These are phyloP conservation scores for Herpotrichia juniperi DNA, from an alignment of 2,329 filamentous ascomycete genomes.

Conservation along the genomic window DNA sequence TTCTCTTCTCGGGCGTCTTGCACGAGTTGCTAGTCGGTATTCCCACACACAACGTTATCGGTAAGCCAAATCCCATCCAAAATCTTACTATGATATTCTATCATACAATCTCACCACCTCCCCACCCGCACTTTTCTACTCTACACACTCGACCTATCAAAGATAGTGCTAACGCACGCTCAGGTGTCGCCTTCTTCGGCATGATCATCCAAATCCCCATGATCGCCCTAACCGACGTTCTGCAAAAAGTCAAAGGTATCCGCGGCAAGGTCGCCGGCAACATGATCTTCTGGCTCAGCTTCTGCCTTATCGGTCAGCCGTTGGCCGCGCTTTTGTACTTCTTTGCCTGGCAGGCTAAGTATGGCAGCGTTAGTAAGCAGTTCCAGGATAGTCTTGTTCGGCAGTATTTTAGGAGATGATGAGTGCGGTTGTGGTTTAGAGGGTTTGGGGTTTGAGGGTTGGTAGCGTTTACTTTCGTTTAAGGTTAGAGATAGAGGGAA, in stretches of 20 bases:
- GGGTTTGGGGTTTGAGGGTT: background rate
- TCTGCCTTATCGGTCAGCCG: constrained; percentile 93
- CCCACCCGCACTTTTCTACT: too few species aligned
- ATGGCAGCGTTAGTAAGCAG: constrained; percentile 73
- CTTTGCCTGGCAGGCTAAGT: constrained; percentile 98
- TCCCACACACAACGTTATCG: constrained; percentile 91
- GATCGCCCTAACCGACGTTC: constrained; percentile 77
- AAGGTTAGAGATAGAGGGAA: too few species aligned
- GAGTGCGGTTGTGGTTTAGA: background rate
- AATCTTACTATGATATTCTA: too few species aligned
- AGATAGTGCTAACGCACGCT: constrained; percentile 47
- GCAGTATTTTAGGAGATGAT: background rate
- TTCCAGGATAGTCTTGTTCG: constrained; percentile 25
- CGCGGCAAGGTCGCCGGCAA: constrained; percentile 85
- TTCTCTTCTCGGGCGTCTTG: constrained; percentile 83
- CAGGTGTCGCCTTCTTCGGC: constrained; percentile 82
- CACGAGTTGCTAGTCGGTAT: constrained; percentile 94
- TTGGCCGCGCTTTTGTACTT: constrained; percentile 93
- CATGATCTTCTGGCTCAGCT: constrained; percentile 94
- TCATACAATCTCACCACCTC: too few species aligned
- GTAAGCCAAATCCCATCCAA: constrained; percentile 48
- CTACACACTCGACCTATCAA: background rate
- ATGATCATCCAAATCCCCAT: constrained; percentile 94
- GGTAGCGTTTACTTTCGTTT: too few species aligned
- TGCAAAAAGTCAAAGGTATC: constrained; percentile 79